phyloP scores from a whole-genome alignment of 2,329 filamentous ascomycete genomes.

The Paracamarosporium sp. region DNA sequence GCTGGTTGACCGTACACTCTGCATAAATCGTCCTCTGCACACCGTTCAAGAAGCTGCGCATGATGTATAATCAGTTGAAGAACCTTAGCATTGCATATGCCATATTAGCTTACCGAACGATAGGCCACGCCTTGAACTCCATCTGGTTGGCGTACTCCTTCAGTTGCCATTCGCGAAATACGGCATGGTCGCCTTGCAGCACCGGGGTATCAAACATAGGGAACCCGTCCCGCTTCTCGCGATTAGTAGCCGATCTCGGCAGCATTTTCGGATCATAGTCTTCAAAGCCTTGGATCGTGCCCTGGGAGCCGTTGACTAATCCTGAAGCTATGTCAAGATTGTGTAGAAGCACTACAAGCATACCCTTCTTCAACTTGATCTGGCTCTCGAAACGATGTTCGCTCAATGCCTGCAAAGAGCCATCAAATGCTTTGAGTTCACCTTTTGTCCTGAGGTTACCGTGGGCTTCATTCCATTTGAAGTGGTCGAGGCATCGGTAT shows the following conservation, averaged over 20 bases:
- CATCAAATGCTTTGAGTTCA: constrained; percentile 17
- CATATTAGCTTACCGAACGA: constrained; percentile 46
- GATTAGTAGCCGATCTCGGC: constrained; percentile 26
- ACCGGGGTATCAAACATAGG: constrained; percentile 6
- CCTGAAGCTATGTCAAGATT: constrained; percentile 51
- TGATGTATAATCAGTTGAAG: background rate
- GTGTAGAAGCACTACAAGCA: constrained; percentile 60
- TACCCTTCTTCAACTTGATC: constrained; percentile 57
- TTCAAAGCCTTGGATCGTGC: constrained; percentile 46
- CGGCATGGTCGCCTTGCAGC: constrained; percentile 48
- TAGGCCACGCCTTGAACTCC: constrained; percentile 53
- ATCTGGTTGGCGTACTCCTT: constrained; percentile 47
- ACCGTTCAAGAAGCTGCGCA: constrained; percentile 57
- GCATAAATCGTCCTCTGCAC: constrained; percentile 56
- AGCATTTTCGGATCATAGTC: constrained; percentile 34
- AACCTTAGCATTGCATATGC: background rate
- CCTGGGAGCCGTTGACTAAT: constrained; percentile 46
- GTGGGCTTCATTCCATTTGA: constrained; percentile 46
- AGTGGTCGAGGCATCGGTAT: constrained; percentile 51
- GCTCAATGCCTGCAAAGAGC: constrained; percentile 25
- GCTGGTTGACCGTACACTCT: constrained; percentile 56
- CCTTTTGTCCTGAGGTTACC: constrained; percentile 21
- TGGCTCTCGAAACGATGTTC: constrained; percentile 57
- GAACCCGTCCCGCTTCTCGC: constrained; percentile 1
- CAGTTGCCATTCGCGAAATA: constrained; percentile 47